Percentiles rank a stretch among this genome's conserved stretches.
Conservation (phyloP, 352 stramenopile species). For the Thraustotheca clavata region DNA sequence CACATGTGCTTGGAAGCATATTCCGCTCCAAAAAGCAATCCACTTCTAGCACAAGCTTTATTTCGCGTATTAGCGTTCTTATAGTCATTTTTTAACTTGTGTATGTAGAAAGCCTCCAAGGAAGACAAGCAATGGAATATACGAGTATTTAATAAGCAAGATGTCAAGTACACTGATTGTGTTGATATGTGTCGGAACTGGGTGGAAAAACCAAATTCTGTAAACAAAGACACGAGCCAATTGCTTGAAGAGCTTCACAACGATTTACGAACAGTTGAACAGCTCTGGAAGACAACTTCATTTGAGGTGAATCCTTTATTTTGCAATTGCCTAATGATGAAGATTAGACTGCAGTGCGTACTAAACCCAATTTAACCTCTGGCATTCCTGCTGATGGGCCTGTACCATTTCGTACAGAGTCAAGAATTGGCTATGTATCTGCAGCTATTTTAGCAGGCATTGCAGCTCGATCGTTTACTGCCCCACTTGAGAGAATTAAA, state of each 20-base stretch:
- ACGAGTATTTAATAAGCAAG: background rate
- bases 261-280: conserved; percentile 4
- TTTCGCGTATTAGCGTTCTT: conserved; percentile 47
- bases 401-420: conserved; percentile 17
- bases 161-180: conserved; percentile 20
- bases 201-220: background rate
- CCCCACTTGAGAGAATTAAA: conserved; percentile 71
- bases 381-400: conserved; percentile 22
- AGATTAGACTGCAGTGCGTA: conserved; percentile 24
- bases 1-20: conserved; percentile 54
- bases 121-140: conserved; percentile 3
- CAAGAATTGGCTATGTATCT: conserved; percentile 15
- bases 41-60: conserved; percentile 60
- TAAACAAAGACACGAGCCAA: background rate
- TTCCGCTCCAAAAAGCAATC: conserved; percentile 53
- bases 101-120: background rate
- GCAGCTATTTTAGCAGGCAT: conserved; percentile 59
- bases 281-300: conserved; percentile 16
- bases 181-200: background rate
- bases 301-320: too few relatives aligned
- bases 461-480: conserved; percentile 51
- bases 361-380: conserved; percentile 25
- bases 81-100: background rate
- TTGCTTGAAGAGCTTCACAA: background rate
- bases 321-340: too few relatives aligned